These are phyloP conservation scores for Amanita rimosa DNA, from an alignment of 768 basidiomycete genomes.

Conservation along the genomic window DNA sequence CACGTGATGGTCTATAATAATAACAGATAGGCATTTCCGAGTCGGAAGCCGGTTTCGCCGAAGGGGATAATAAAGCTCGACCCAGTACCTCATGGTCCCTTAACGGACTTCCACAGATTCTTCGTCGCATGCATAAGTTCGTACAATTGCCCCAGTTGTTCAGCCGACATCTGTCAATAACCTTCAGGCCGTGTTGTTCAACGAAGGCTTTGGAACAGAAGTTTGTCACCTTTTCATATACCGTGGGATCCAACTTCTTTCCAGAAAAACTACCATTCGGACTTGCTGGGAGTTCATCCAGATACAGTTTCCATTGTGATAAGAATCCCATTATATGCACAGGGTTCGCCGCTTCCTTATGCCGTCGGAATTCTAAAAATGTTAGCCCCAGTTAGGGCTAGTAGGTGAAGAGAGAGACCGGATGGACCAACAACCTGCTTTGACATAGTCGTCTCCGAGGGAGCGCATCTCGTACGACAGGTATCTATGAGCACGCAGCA, in stretches of 20 bases:
- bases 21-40: no score
- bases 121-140: conserved; percentile 91
- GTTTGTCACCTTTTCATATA: conserved; percentile 69
- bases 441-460: conserved; percentile 80
- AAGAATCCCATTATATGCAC: conserved; percentile 91
- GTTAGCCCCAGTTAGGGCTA: conserved; percentile 3
- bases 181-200: no score
- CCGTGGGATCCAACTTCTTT: conserved; percentile 55
- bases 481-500: conserved; percentile 68
- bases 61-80: neutral
- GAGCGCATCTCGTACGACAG: conserved; percentile 73
- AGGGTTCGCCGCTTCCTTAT: conserved; percentile 71
- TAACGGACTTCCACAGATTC: conserved; percentile 68
- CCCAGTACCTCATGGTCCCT: conserved; percentile 7
- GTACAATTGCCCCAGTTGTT: conserved; percentile 89
- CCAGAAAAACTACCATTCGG: conserved; percentile 41
- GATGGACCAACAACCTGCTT: conserved; percentile 38
- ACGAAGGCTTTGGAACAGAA: neutral
- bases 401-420: neutral
- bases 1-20: conserved; percentile 8
- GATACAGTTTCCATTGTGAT: conserved; percentile 90
- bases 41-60: neutral
- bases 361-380: conserved; percentile 77
- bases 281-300: conserved; percentile 55
- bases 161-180: conserved; percentile 60